Evolutionary conservation across 2,329 filamentous ascomycete species (phyloP).

Genomic region (Paraphoma sp.): DNA sequence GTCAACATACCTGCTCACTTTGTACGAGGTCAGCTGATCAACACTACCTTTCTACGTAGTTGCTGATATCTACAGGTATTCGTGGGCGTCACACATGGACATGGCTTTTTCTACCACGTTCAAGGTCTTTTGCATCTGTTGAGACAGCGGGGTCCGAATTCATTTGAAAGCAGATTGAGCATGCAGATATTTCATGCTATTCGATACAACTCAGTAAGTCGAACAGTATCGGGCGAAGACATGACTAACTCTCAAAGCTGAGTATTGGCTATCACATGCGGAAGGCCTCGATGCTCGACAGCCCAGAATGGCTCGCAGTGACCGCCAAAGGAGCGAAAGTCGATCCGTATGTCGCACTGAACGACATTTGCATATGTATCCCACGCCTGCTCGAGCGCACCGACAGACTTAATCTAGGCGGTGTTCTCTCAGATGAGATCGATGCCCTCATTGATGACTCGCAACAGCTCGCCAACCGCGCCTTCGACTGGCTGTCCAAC

Average conservation of each 20-base stretch:
- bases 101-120: slow-evolving; percentile 47
- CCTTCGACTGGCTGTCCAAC: slow-evolving; percentile 38
- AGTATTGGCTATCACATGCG: slow-evolving; percentile 43
- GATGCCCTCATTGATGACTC: slow-evolving; percentile 36
- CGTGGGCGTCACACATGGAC: slow-evolving; percentile 40
- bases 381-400: slow-evolving; percentile 44
- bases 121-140: slow-evolving; percentile 43
- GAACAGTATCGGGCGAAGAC: background rate
- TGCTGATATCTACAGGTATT: slow-evolving; percentile 31
- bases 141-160: slow-evolving; percentile 39
- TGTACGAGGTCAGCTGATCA: slow-evolving; percentile 36
- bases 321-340: slow-evolving; percentile 37
- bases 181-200: slow-evolving; percentile 45
- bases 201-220: slow-evolving; percentile 42
- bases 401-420: slow-evolving; percentile 23
- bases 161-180: slow-evolving; percentile 36
- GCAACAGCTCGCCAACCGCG: slow-evolving; percentile 28
- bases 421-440: slow-evolving; percentile 18
- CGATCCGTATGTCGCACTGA: slow-evolving; percentile 42
- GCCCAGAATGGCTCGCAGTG: slow-evolving; percentile 41
- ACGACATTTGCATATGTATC: slow-evolving; percentile 42
- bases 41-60: background rate
- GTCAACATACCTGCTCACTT: slow-evolving; percentile 42
- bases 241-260: slow-evolving; percentile 29
- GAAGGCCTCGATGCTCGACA: slow-evolving; percentile 45